A percentile compares a stretch with the other conserved stretches of the same genome.
These are phyloP conservation scores for Mucor velutinosus DNA, from an alignment of 371 early-diverging fungal species.

Conservation along the genomic window DNA sequence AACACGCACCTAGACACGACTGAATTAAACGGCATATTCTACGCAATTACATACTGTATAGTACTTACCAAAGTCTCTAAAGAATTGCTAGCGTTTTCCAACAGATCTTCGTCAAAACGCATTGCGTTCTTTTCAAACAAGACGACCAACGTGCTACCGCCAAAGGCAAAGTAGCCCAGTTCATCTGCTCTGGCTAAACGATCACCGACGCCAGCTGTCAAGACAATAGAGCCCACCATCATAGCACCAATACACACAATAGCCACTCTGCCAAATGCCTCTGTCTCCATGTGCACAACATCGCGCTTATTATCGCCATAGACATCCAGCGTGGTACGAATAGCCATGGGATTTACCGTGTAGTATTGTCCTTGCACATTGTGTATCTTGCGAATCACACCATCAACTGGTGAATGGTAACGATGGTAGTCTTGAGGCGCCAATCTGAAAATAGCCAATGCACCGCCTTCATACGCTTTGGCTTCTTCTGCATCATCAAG, in stretches of 20 bases:
- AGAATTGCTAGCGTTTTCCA: slow-evolving; percentile 57
- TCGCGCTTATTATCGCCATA: slow-evolving; percentile 83
- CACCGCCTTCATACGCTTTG: slow-evolving; percentile 63
- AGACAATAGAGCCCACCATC: slow-evolving; percentile 87
- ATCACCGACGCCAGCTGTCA: slow-evolving; percentile 61
- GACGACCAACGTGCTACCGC: slow-evolving; percentile 79
- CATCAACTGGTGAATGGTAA: slow-evolving; percentile 84
- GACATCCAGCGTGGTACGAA: slow-evolving; percentile 77
- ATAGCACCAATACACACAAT: slow-evolving; percentile 82
- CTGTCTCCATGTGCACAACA: slow-evolving; percentile 70
- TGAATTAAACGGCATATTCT: neutral
- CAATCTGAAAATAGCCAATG: slow-evolving; percentile 77
- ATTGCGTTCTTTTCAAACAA: slow-evolving; percentile 68
- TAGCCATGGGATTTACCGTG: slow-evolving; percentile 90
- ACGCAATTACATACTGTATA: neutral
- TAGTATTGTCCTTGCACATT: slow-evolving; percentile 75
- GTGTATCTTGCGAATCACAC: slow-evolving; percentile 60
- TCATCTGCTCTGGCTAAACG: slow-evolving; percentile 74
- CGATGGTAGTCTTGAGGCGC: slow-evolving; percentile 93
- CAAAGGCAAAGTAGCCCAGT: slow-evolving; percentile 82
- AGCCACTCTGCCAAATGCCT: slow-evolving; percentile 76
- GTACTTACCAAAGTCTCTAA: slow-evolving; percentile 57
- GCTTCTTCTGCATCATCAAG: slow-evolving; percentile 61
- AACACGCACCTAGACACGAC: slow-evolving; percentile 18
- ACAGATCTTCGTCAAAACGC: slow-evolving; percentile 69